Conservation (phyloP, 306 rosid genomes). For the Vigna mungo region DNA sequence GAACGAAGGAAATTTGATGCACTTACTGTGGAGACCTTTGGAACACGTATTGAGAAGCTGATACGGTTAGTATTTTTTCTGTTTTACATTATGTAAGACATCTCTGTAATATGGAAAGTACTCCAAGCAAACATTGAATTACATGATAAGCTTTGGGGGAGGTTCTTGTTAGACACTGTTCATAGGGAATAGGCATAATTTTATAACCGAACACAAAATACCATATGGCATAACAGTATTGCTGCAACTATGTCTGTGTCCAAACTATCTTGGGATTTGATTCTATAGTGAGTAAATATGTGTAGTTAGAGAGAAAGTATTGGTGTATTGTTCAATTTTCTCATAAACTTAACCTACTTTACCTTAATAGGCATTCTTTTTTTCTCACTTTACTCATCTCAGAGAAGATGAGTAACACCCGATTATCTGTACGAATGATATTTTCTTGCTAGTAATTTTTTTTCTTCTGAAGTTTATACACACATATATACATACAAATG, state of each 20-base stretch:
- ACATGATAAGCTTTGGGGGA: slow-evolving; percentile 23
- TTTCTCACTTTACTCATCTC: background rate
- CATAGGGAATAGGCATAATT: background rate
- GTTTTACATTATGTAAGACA: slow-evolving; percentile 18
- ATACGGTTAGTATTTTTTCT: slow-evolving; percentile 70
- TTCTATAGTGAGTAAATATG: background rate
- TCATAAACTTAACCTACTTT: background rate
- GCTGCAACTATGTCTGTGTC: slow-evolving; percentile 6
- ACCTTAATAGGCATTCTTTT: background rate
- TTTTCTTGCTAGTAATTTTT: background rate
- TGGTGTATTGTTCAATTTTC: background rate
- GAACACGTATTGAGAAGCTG: slow-evolving; percentile 92
- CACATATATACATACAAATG: too few relatives aligned
- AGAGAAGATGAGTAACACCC: background rate
- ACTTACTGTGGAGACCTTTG: slow-evolving; percentile 91
- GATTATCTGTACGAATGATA: background rate
- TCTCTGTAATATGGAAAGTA: slow-evolving; percentile 16
- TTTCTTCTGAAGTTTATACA: background rate
- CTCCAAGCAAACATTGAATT: slow-evolving; percentile 5
- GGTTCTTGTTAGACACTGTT: slow-evolving; percentile 7
- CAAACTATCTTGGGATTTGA: background rate
- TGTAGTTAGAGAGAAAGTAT: background rate
- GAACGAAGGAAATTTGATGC: slow-evolving; percentile 86
- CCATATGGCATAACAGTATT: slow-evolving; percentile 25
- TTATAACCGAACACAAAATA: background rate